These are phyloP conservation scores for Gamsiella multidivaricata DNA, from an alignment of 192 early-diverging fungal genomes.

Conservation along the genomic window DNA sequence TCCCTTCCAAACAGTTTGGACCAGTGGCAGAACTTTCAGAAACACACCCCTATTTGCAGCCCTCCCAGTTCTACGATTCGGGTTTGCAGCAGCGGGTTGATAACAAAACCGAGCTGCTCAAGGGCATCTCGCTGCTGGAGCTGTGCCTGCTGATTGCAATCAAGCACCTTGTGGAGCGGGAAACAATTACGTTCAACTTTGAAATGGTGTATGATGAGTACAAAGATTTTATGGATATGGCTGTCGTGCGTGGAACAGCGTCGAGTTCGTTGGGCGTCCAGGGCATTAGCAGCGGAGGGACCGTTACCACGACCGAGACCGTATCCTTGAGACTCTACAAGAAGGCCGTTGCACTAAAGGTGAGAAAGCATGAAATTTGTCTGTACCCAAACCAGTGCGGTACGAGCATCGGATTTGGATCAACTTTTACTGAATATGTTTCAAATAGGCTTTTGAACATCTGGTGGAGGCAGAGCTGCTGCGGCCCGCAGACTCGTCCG, in stretches of 20 bases:
- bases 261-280: slow-evolving; percentile 30
- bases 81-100: slow-evolving; percentile 60
- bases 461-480: slow-evolving; percentile 77
- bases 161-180: slow-evolving; percentile 73
- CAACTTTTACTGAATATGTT: not conserved
- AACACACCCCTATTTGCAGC: slow-evolving; percentile 49
- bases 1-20: slow-evolving; percentile 45
- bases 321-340: slow-evolving; percentile 79
- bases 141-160: slow-evolving; percentile 83
- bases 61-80: slow-evolving; percentile 52
- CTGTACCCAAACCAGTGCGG: too few relatives aligned
- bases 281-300: slow-evolving; percentile 30
- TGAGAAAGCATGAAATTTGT: slow-evolving; percentile 26
- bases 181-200: slow-evolving; percentile 86
- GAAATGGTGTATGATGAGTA: slow-evolving; percentile 96
- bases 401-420: too few relatives aligned
- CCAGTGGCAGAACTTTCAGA: slow-evolving; percentile 54
- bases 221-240: slow-evolving; percentile 80
- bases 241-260: slow-evolving; percentile 57
- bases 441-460: slow-evolving; percentile 83
- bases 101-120: slow-evolving; percentile 64
- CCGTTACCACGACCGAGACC: slow-evolving; percentile 35
- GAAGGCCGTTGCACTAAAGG: slow-evolving; percentile 86
- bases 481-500: slow-evolving; percentile 61
- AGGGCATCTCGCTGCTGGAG: slow-evolving; percentile 83